Base-by-base conservation (phyloP, 179 eudicot genomes). In the Beta macrorhiza region DNA sequence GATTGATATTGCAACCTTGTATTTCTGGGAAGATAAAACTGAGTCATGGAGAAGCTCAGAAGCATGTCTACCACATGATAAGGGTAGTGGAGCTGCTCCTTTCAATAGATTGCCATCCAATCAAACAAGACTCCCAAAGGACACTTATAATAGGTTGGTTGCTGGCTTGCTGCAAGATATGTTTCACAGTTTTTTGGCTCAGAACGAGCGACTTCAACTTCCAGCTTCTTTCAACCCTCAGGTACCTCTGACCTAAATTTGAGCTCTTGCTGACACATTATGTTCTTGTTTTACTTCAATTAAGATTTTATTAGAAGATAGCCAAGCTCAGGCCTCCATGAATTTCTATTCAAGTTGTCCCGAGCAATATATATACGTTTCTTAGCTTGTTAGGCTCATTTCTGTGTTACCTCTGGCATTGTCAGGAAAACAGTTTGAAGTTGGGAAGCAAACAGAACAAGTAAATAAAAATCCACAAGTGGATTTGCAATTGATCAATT, bases 51-150 rank as follows among this genome's bases (percentile, higher is more conserved):
- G 99, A 97, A 25, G 25, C 25, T 25, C 25, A 25, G 25, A 25
- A 85, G 98, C 97, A 70, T 94, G 94, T 87, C 84, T 97, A 53
- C 99, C 98, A n/a, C 99, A 97, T 85, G 99, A 97, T 86, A 97
- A 97, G 86, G 95, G 99, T 69, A 87, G 93, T 75, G 94, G 99
- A 86, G 90, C 91, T 85, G 93, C 91, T 82, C 89, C 98, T 80
- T 89, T 93, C 55, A 91, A 88, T 79, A 89, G 87, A 81, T 88
- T 90, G 67, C 86, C 90, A 62, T 87, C 97, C 76, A 90, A 83
- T 78, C 93, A 87, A 78, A 87, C 95, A 84, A 87, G 81, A 69
- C 77, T 89, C 69, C 86, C 93, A 55, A 88, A 81, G 88, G 93
- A 93, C 69, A 84, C 90, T 77, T 90, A 92, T 80, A 90, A 90